Percentiles rank a stretch among this genome's conserved stretches.
Evolutionary conservation across 139 green algal genomes (phyloP).

Genomic region (Zygnema cylindricum): DNA sequence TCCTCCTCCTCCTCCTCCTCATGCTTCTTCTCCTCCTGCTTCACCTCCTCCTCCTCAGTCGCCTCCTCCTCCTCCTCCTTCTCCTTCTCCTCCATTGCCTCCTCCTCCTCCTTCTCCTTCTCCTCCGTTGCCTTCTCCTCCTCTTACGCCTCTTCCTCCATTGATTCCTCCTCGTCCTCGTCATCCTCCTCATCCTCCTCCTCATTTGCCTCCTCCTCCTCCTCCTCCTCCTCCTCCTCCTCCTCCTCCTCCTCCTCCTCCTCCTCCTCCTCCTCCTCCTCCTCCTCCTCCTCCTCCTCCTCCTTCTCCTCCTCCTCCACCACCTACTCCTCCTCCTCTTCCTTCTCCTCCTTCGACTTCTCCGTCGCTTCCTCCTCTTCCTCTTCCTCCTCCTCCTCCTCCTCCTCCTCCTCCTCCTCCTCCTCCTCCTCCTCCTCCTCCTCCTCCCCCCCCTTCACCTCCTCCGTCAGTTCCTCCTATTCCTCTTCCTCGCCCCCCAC

Average conservation of each 20-base stretch:
- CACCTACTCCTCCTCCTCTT: background rate
- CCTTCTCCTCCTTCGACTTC: background rate
- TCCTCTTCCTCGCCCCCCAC: background rate
- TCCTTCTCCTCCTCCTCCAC: background rate
- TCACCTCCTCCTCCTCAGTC: background rate
- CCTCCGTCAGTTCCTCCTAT: background rate
- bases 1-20: constrained; percentile 11
- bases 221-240: constrained; percentile 13
- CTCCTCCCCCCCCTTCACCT: background rate
- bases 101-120: constrained; percentile 1
- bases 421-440: background rate
- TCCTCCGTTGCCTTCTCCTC: constrained; percentile 7
- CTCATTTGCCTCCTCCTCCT: background rate
- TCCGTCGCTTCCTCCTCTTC: background rate
- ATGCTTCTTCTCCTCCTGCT: background rate
- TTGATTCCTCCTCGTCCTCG: background rate
- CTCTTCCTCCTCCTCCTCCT: background rate
- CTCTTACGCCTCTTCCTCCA: background rate
- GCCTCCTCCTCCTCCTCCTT: background rate
- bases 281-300: background rate
- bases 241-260: constrained; percentile 3
- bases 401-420: background rate
- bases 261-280: background rate
- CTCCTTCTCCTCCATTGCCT: background rate
- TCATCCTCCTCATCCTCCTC: background rate